phyloP scores from a whole-genome alignment of 305 asterid species.

The Fraxinus platypoda region DNA sequence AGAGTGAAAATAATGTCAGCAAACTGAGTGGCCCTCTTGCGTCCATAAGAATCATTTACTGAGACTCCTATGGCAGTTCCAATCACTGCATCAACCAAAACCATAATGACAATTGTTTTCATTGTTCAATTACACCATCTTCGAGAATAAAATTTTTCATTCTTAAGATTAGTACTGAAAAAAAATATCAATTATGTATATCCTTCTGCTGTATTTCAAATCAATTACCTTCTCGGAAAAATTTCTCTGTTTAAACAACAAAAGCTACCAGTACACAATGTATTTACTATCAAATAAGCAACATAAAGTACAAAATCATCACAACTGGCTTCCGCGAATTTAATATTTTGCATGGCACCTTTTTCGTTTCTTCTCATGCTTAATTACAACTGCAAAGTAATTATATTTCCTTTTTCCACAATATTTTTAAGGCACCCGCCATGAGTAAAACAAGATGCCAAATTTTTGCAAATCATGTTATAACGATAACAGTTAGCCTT shows the following conservation, averaged over 20 bases:
- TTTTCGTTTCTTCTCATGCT: not conserved
- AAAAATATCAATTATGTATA: no score
- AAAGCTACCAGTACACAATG: not conserved
- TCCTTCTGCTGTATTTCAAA: no score
- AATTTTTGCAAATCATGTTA: no score
- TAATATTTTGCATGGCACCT: not conserved
- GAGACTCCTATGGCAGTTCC: constrained; percentile 92
- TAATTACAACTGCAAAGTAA: not conserved
- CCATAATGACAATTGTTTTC: constrained; percentile 91
- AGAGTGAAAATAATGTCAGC: constrained; percentile 80
- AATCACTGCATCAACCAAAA: constrained; percentile 85
- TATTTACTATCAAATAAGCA: not conserved
- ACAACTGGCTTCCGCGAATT: not conserved
- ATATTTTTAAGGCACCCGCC: no score
- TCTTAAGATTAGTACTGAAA: no score
- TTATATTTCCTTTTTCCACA: no score
- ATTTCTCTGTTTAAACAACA: not conserved
- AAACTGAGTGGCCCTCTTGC: constrained; percentile 81
- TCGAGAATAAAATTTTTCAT: not conserved
- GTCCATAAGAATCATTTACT: constrained; percentile 80
- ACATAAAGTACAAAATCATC: not conserved
- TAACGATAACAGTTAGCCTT: no score
- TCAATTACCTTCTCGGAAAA: no score
- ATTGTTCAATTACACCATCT: not conserved
- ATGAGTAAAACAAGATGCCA: no score